These are phyloP conservation scores for Epichloe coenophiala DNA, from an alignment of 2,329 filamentous ascomycete genomes.

Conservation along the genomic window DNA sequence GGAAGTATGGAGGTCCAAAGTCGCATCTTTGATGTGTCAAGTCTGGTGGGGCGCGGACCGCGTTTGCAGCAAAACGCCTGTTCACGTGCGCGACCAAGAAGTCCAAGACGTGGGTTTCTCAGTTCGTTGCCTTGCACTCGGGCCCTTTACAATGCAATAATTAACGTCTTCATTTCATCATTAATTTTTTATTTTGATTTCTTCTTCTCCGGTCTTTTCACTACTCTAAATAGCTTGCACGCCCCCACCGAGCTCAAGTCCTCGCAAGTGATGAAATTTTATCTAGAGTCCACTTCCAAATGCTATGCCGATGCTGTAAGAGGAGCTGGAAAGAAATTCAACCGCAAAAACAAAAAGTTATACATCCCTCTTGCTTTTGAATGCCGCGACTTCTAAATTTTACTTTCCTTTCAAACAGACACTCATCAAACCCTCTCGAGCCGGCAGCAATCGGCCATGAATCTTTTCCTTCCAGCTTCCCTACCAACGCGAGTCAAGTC, in stretches of 20 bases:
- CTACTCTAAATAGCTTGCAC: too few relatives aligned
- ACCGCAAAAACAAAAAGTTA: too few relatives aligned
- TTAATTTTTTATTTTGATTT: too few relatives aligned
- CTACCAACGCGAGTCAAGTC: slow-evolving; percentile 16
- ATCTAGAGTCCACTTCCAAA: not conserved
- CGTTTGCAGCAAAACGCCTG: slow-evolving; percentile 7
- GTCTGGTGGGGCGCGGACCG: slow-evolving; percentile 7
- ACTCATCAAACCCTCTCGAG: slow-evolving; percentile 13
- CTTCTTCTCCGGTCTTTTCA: too few relatives aligned
- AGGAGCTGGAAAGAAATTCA: not conserved
- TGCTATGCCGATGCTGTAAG: not conserved
- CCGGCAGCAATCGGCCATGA: slow-evolving; percentile 20
- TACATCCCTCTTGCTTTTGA: fast-evolving
- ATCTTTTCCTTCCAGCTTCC: slow-evolving; percentile 17
- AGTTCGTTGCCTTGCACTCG: too few relatives aligned
- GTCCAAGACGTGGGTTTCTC: not conserved
- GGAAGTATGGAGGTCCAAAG: not conserved
- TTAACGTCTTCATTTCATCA: too few relatives aligned
- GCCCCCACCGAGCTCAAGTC: too few relatives aligned
- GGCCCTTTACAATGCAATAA: too few relatives aligned
- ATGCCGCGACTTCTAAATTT: not conserved
- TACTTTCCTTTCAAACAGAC: not conserved
- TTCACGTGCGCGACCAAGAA: slow-evolving; percentile 11
- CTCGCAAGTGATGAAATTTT: not conserved
- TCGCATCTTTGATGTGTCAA: not conserved